phyloP scores from a whole-genome alignment of 2,329 filamentous ascomycete species.

The Penicillium italicum region DNA sequence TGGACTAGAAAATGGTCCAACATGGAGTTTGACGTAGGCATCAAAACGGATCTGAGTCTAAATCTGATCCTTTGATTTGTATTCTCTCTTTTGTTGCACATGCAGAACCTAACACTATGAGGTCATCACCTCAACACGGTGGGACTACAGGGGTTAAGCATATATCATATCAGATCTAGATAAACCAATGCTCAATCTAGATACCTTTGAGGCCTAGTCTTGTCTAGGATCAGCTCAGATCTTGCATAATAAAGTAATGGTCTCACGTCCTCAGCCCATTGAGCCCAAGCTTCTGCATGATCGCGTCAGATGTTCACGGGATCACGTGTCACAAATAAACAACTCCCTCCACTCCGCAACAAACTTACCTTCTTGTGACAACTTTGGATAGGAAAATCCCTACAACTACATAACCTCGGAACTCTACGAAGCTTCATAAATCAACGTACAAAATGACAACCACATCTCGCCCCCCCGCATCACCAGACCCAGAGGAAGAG shows the following conservation, averaged over 20 bases:
- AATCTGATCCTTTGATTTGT: background rate
- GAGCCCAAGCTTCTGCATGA: background rate
- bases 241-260: background rate
- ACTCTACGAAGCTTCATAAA: background rate
- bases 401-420: background rate
- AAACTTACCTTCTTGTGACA: background rate
- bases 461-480: background rate
- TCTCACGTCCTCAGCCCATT: background rate
- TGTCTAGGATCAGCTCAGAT: background rate
- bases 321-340: slow-evolving; percentile 2
- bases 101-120: background rate
- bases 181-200: background rate
- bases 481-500: slow-evolving; percentile 23
- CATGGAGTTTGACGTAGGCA: background rate
- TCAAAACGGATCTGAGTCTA: background rate
- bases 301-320: background rate
- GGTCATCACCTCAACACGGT: slow-evolving; percentile 1
- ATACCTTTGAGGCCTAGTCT: too few species aligned
- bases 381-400: background rate
- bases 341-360: background rate
- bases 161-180: background rate
- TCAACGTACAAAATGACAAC: slow-evolving; percentile 5
- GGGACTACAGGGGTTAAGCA: background rate
- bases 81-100: background rate
- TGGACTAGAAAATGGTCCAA: background rate